phyloP scores from a whole-genome alignment of 768 basidiomycete genomes.

The Auriscalpium orientale region DNA sequence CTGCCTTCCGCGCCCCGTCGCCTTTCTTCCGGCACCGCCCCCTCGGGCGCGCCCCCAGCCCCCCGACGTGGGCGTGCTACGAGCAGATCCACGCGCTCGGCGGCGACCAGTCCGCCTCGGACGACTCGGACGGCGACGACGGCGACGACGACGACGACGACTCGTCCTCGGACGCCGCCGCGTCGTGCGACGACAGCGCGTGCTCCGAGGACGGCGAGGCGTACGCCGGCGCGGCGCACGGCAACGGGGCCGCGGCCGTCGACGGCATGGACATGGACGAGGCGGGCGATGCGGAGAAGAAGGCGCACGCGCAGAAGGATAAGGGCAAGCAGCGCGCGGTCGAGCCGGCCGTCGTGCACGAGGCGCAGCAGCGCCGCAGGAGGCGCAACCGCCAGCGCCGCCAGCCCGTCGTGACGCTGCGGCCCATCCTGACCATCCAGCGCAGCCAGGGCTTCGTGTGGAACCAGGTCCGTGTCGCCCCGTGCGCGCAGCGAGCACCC shows the following conservation, averaged over 20 bases:
- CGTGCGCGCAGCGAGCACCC: background rate
- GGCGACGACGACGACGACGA: conserved; percentile 52
- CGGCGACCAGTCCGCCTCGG: conserved; percentile 42
- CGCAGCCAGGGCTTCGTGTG: conserved; percentile 85
- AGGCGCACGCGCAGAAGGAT: conserved; percentile 44
- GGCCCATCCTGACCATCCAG: conserved; percentile 83
- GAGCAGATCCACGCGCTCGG: conserved; percentile 69
- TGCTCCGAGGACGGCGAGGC: conserved; percentile 74
- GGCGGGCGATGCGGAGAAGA: conserved; percentile 31
- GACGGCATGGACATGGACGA: conserved; percentile 48
- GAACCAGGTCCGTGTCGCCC: conserved; percentile 60
- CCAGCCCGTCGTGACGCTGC: conserved; percentile 50
- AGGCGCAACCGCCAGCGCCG: conserved; percentile 35
- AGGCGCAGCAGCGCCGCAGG: conserved; percentile 42
- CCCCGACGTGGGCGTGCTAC: conserved; percentile 85
- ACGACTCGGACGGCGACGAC: conserved; percentile 52
- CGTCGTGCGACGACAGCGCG: conserved; percentile 42
- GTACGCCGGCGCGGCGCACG: conserved; percentile 29
- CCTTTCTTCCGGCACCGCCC: conserved; percentile 60
- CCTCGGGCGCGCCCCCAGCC: conserved; percentile 74
- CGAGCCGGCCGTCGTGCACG: conserved; percentile 39
- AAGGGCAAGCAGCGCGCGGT: conserved; percentile 80
- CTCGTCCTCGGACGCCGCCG: background rate
- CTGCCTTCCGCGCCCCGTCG: conserved; percentile 17
- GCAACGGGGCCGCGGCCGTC: conserved; percentile 21